Evolutionary conservation across 2,329 filamentous ascomycete species (phyloP).

Genomic region (Cucurbitaria berberidis): DNA sequence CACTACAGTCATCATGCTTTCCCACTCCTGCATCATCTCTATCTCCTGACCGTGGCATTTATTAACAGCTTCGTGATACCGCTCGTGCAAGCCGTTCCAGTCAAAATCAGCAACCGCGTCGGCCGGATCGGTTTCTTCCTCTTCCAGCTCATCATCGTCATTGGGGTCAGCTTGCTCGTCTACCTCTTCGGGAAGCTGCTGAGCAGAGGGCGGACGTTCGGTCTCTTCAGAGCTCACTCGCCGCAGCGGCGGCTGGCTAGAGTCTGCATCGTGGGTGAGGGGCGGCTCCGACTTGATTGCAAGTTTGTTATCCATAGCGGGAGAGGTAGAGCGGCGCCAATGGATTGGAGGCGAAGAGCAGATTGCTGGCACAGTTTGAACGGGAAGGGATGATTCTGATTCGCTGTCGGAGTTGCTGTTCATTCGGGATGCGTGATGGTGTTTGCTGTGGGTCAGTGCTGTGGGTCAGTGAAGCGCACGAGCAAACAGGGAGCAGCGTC

Average conservation of each 20-base stretch:
- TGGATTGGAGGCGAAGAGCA: constrained; percentile 23
- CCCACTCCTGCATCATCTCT: constrained; percentile 70
- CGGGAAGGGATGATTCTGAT: constrained; percentile 31
- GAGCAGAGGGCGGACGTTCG: constrained; percentile 36
- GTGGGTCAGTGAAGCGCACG: constrained; percentile 26
- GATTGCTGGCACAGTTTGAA: constrained; percentile 12
- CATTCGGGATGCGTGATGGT: constrained; percentile 27
- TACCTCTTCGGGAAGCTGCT: constrained; percentile 18
- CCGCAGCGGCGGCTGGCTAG: constrained; percentile 6
- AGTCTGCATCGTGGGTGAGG: constrained; percentile 13
- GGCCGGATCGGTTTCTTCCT: constrained; percentile 35
- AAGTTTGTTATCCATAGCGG: constrained; percentile 22
- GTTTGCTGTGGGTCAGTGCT: constrained; percentile 30
- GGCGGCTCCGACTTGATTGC: constrained; percentile 17
- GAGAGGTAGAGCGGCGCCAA: background rate
- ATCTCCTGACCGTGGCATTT: constrained; percentile 69
- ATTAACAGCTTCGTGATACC: constrained; percentile 70
- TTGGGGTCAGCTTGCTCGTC: constrained; percentile 14
- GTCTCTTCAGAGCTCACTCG: constrained; percentile 30
- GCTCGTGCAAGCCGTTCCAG: constrained; percentile 77
- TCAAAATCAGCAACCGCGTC: constrained; percentile 64
- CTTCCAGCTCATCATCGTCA: constrained; percentile 13
- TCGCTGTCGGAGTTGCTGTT: constrained; percentile 17
- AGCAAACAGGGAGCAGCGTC: constrained; percentile 4
- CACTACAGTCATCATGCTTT: constrained; percentile 52